Conservation (phyloP, 495 filamentous ascomycete species). For the Penicillium crystallinum region DNA sequence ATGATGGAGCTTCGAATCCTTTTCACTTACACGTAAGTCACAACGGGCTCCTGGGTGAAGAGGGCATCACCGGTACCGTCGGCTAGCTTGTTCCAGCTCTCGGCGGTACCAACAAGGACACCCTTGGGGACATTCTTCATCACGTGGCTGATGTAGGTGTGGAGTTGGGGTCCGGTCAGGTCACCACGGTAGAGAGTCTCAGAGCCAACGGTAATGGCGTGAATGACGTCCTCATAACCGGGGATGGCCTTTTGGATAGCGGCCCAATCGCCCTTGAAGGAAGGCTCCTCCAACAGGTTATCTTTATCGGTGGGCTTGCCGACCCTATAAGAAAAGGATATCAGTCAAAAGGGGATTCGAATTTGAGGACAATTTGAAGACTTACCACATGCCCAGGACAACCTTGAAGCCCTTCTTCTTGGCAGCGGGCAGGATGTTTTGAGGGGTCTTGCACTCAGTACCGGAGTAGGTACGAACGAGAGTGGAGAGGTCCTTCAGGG, state of each 20-base stretch:
- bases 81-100: conserved; percentile 76
- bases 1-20: background rate
- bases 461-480: conserved; percentile 70
- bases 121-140: conserved; percentile 44
- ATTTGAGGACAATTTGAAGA: conserved; percentile 4
- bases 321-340: conserved; percentile 44
- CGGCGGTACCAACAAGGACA: conserved; percentile 68
- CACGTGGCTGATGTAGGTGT: conserved; percentile 58
- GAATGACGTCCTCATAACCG: conserved; percentile 53
- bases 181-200: conserved; percentile 72
- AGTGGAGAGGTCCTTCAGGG: conserved; percentile 45
- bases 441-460: conserved; percentile 56
- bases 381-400: conserved; percentile 70
- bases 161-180: conserved; percentile 58
- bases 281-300: conserved; percentile 40
- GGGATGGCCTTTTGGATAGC: conserved; percentile 52
- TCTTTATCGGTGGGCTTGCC: conserved; percentile 34
- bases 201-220: conserved; percentile 74
- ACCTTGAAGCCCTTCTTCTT: conserved; percentile 68
- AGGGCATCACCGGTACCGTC: conserved; percentile 65
- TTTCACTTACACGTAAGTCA: conserved; percentile 55
- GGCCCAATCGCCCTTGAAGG: conserved; percentile 57
- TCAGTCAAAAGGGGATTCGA: conserved; percentile 1
- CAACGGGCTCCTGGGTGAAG: conserved; percentile 50
- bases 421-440: conserved; percentile 66